Base-by-base conservation (phyloP, 2,329 filamentous ascomycete species). In the Plectosphaerella cucumerina region DNA sequence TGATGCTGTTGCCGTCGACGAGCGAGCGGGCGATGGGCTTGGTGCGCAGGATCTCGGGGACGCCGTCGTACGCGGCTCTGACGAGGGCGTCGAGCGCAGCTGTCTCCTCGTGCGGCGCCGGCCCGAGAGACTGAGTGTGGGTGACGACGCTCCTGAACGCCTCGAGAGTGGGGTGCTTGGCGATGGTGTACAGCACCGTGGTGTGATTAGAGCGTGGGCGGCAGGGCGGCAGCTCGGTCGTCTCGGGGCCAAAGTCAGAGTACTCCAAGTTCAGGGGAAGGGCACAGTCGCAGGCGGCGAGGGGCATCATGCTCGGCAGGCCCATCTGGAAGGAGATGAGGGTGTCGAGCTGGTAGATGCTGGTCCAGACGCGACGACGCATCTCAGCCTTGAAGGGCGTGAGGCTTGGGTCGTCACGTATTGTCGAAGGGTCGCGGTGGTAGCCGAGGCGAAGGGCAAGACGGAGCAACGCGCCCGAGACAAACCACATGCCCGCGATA, bases 261-360 rank as follows among this genome's bases (percentile, higher is more conserved):
- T 74, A 64, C 2, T 67, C 59, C 3, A 75, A 59, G 43, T 74
- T 75, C 1, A 62, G 58, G 4, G 72, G 72, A 15, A 66, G 58
- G 11, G 59, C 50, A 0, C 69, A 66, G 53, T 75, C 70, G 47
- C 62, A 65, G 18, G 65, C 60, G 8, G 66, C 60, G 4, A 62
- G 60, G 11, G 60, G 58, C 12, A 77, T 68, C 67, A 77, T 73
- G n/a, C 71, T 72, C 2, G 75, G 76, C 17, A 78, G 61, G 0
- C 75, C 75, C 35, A 76, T 64, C 50, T 76, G 71, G 41, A 74
- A 75, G 0, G 72, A 75, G 39, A 75, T 65, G 9, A 77, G 53
- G 0, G 72, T 62, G 33, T 78, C 75, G 4, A 76, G 56, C 56
- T 74, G 72, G 42, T 64, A 67, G 2, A 73, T 63, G 21, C 62